phyloP scores from a whole-genome alignment of 371 early-diverging fungal species.

The Mortierella sp. region DNA sequence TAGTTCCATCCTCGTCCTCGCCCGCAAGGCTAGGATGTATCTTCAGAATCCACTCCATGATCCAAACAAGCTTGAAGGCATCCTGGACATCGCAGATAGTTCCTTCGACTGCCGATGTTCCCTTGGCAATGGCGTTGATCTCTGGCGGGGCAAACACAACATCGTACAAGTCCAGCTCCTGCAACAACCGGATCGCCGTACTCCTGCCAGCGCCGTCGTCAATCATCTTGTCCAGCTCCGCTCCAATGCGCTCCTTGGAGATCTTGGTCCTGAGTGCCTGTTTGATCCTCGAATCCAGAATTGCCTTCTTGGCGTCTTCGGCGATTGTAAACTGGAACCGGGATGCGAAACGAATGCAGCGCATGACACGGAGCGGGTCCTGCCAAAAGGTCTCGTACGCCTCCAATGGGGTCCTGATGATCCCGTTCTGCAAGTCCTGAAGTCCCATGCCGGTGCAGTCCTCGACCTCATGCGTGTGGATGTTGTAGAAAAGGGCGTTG shows the following conservation, averaged over 20 bases:
- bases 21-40: slow-evolving; percentile 22
- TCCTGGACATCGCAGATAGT: slow-evolving; percentile 37
- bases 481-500: slow-evolving; percentile 99
- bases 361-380: slow-evolving; percentile 98
- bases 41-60: slow-evolving; percentile 62
- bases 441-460: slow-evolving; percentile 93
- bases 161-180: slow-evolving; percentile 65
- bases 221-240: slow-evolving; percentile 97
- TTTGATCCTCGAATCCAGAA: slow-evolving; percentile 70
- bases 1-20: slow-evolving; percentile 23
- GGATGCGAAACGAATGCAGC: slow-evolving; percentile 96
- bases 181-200: slow-evolving; percentile 65
- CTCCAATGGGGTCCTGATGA: slow-evolving; percentile 94
- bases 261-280: slow-evolving; percentile 87
- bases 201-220: slow-evolving; percentile 63
- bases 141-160: slow-evolving; percentile 69
- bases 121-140: slow-evolving; percentile 36
- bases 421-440: slow-evolving; percentile 75
- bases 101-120: slow-evolving; percentile 47
- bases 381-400: slow-evolving; percentile 95
- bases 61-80: slow-evolving; percentile 63
- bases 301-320: slow-evolving; percentile 77
- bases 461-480: slow-evolving; percentile 90
- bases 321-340: slow-evolving; percentile 90
- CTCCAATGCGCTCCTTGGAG: slow-evolving; percentile 96